Evolutionary conservation across 306 rosid species (phyloP).

Genomic region (Cercis canadensis): DNA sequence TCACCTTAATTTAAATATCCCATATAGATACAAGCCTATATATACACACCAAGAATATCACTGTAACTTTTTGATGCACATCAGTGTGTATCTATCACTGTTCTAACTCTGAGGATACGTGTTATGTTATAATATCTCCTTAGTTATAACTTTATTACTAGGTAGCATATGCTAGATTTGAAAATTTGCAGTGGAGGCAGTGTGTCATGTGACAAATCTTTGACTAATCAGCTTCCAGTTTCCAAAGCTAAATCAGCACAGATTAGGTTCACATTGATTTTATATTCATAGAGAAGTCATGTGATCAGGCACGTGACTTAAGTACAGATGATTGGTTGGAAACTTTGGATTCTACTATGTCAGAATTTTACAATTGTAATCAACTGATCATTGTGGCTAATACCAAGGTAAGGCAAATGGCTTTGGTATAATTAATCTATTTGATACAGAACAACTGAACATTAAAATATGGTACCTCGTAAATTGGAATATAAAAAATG

Average conservation of each 20-base stretch:
- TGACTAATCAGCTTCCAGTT: constrained; percentile 70
- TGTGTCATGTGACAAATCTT: constrained; percentile 75
- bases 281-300: constrained; percentile 40
- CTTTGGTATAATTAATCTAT: not conserved
- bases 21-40: no score
- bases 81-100: no score
- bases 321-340: constrained; percentile 48
- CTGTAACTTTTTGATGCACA: no score
- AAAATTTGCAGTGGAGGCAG: constrained; percentile 44
- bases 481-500: constrained; percentile 28
- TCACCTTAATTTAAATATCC: no score
- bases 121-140: not conserved
- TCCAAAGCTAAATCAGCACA: constrained; percentile 67
- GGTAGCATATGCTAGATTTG: constrained; percentile 33
- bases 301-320: constrained; percentile 76
- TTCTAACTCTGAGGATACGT: not conserved
- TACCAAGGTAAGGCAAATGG: constrained; percentile 44
- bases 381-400: constrained; percentile 36
- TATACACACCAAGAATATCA: no score
- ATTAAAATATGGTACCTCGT: constrained; percentile 39
- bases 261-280: constrained; percentile 38
- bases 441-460: constrained; percentile 13
- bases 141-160: constrained; percentile 7
- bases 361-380: constrained; percentile 48
- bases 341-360: constrained; percentile 74